Evolutionary conservation across 2,329 filamentous ascomycete genomes (phyloP).

Genomic region (Xylaria sp.): DNA sequence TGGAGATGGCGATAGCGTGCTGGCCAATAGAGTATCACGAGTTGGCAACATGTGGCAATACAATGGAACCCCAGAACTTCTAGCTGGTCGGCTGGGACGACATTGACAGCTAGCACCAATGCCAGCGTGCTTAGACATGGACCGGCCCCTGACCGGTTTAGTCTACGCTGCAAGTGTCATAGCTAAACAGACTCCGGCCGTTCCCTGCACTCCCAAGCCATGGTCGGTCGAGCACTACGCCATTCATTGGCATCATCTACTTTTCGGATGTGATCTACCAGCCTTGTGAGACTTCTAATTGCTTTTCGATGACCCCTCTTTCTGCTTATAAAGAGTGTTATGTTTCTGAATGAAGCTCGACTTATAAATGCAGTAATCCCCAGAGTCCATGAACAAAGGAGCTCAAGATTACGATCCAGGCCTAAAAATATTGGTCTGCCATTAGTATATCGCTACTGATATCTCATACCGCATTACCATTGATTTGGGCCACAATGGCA

Average conservation of each 20-base stretch:
- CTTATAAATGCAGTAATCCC: not conserved
- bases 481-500: conserved; percentile 41
- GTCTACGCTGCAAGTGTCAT: not conserved
- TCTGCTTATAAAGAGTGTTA: not conserved
- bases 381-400: not conserved
- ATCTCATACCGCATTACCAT: conserved; percentile 5
- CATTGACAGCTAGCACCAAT: not conserved
- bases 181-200: not conserved
- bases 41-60: conserved; percentile 11
- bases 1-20: conserved; percentile 14
- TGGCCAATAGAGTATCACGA: conserved; percentile 26
- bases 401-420: not conserved
- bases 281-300: not conserved
- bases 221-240: not conserved
- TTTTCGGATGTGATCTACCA: not conserved
- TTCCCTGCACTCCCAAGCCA: not conserved
- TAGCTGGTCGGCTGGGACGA: not conserved
- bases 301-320: not conserved
- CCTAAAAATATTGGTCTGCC: not conserved
- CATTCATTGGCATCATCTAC: not conserved
- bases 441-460: not conserved
- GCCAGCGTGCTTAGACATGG: not conserved
- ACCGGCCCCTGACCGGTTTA: not conserved
- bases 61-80: conserved; percentile 14
- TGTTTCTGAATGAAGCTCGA: too few species aligned